Base-by-base conservation (phyloP, 192 early-diverging fungal species). In the Neocallimastix lanati region DNA sequence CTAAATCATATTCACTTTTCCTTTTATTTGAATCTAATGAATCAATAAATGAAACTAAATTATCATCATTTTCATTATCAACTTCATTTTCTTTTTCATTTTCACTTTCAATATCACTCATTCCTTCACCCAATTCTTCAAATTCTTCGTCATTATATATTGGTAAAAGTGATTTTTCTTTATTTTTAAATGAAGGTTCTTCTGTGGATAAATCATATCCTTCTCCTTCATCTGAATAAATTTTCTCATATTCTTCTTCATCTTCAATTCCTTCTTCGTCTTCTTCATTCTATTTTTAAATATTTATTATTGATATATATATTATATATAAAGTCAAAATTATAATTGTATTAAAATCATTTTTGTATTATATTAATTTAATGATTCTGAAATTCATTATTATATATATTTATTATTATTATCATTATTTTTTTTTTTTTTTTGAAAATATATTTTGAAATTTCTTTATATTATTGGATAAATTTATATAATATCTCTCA, bases 51-150 rank as follows among this genome's bases (percentile, higher is more conserved):
- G 93, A 81, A 93, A 98, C 77, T 90, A 96, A 95, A n/a, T n/a
- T n/a, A n/a, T n/a, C n/a, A 76, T 86, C 87, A 18, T 91, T 91
- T 77, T 94, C 88, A 85, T 96, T 96, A 12, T 98, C 95, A 58
- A 94, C 93, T 37, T 93, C 91, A 77, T 97, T 96, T 79, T 97
- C 95, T 81, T 98, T 95, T 82, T 98, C 95, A 82, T 98, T 95
- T 79, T 96, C 94, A 9, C 89, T 86, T 28, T 93, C 89, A 40
- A 97, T 93, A 28, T 88, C 50, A 67, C 50, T 67, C 50, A 67
- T 67, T 67, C 50, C 50, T 67, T 67, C 50, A 67, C 25, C 50
- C 9, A n/a, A 67, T 67, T 67, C 50, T 67, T 67, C 50, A 67
- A 67, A 67, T 67, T 67, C n/a, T n/a, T n/a, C 36, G 25, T 67